Evolutionary conservation across 139 green algal genomes (phyloP).

Genomic region (Chlamydomonas incerta): DNA sequence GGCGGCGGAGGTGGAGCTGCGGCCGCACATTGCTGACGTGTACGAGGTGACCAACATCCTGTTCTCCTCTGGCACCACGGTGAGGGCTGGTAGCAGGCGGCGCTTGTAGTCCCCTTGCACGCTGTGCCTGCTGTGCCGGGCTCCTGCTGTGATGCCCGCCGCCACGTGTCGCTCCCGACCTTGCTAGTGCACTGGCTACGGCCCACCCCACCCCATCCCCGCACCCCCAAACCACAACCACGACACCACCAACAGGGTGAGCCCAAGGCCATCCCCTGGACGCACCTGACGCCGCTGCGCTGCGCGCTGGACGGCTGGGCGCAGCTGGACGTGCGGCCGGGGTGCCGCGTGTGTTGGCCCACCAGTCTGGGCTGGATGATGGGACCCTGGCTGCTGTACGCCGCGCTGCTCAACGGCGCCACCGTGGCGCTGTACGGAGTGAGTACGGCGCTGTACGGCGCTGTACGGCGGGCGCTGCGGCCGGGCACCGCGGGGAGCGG

Average conservation of each 20-base stretch:
- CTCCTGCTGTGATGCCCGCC: no score
- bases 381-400: slow-evolving; percentile 94
- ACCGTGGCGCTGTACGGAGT: slow-evolving; percentile 88
- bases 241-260: no score
- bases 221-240: no score
- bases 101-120: no score
- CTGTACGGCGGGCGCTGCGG: no score
- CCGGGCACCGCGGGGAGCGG: no score
- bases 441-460: no score
- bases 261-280: slow-evolving; percentile 96
- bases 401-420: slow-evolving; percentile 85
- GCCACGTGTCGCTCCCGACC: no score
- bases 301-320: slow-evolving; percentile 80
- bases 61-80: slow-evolving; percentile 95
- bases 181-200: no score
- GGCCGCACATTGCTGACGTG: slow-evolving; percentile 53
- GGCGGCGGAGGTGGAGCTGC: background rate
- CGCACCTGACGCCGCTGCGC: slow-evolving; percentile 85
- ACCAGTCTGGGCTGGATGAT: slow-evolving; percentile 98
- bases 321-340: slow-evolving; percentile 56
- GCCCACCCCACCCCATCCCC: no score
- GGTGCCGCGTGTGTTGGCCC: slow-evolving; percentile 90
- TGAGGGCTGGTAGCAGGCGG: background rate
- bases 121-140: no score
- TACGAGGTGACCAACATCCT: slow-evolving; percentile 82